phyloP scores from a whole-genome alignment of 768 basidiomycete species.

The Exidia glandulosa region DNA sequence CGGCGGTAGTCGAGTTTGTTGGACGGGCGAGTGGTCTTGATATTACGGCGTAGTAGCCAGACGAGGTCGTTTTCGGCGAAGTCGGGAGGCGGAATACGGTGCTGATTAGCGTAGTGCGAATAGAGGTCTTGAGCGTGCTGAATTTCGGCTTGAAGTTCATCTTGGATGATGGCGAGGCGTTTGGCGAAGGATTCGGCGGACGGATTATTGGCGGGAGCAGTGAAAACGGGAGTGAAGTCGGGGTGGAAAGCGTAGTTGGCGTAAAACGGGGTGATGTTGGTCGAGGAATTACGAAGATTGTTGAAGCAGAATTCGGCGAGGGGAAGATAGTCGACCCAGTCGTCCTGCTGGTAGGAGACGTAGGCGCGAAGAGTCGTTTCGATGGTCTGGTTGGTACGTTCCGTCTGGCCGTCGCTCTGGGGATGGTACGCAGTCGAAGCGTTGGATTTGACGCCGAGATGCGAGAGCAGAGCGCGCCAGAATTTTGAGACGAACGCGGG shows the following conservation, averaged over 20 bases:
- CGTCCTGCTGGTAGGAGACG: conserved; percentile 28
- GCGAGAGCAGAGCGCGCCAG: conserved; percentile 9
- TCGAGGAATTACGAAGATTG: conserved; percentile 23
- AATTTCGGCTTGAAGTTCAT: conserved; percentile 23
- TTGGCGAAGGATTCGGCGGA: conserved; percentile 19
- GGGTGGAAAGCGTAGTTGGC: conserved; percentile 22
- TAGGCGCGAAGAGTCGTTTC: conserved; percentile 28
- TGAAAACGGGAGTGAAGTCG: not conserved
- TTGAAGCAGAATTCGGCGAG: conserved; percentile 34
- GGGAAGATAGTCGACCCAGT: conserved; percentile 30
- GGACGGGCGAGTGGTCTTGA: conserved; percentile 29
- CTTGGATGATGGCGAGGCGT: conserved; percentile 21
- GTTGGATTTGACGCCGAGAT: conserved; percentile 7
- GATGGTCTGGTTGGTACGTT: conserved; percentile 24
- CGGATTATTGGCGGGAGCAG: conserved; percentile 9
- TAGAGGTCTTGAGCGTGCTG: conserved; percentile 18
- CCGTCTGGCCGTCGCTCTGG: conserved; percentile 29
- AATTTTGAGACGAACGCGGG: conserved; percentile 2
- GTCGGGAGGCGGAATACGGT: conserved; percentile 15
- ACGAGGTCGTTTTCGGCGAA: conserved; percentile 23
- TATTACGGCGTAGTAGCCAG: conserved; percentile 27
- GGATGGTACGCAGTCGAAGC: conserved; percentile 34
- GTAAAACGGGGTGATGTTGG: conserved; percentile 26
- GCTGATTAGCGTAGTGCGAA: conserved; percentile 18
- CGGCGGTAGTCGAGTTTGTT: conserved; percentile 26